Percentiles rank a stretch among this genome's conserved stretches.
Evolutionary conservation across 305 asterid species (phyloP).

Genomic region (Plantago coronopus): DNA sequence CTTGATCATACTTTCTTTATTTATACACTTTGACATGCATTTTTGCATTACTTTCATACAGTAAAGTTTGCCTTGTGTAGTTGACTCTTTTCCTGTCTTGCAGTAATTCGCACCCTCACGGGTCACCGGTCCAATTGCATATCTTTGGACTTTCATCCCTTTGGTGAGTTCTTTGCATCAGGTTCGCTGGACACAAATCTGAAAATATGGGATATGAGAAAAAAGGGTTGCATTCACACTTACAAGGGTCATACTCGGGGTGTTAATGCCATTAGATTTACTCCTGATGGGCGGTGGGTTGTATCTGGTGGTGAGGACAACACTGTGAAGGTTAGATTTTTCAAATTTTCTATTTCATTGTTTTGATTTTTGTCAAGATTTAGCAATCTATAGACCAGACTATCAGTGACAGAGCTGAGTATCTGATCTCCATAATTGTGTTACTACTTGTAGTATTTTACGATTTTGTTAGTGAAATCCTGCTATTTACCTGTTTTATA

Average conservation of each 20-base stretch:
- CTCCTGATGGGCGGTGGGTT: slow-evolving; percentile 99
- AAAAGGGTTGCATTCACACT: slow-evolving; percentile 96
- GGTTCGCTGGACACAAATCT: slow-evolving; percentile 96
- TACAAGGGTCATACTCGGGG: slow-evolving; percentile 99
- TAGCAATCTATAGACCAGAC: slow-evolving; percentile 9
- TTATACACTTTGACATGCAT: not conserved
- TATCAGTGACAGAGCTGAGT: slow-evolving; percentile 23
- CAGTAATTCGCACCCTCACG: slow-evolving; percentile 91
- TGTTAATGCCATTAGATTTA: slow-evolving; percentile 85
- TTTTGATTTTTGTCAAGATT: not conserved
- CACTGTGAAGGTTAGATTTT: slow-evolving; percentile 70
- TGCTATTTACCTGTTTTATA: slow-evolving; percentile 14
- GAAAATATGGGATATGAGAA: slow-evolving; percentile 96
- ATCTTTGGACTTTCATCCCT: slow-evolving; percentile 97
- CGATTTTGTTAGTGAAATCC: slow-evolving; percentile 5
- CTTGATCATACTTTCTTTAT: slow-evolving; percentile 23
- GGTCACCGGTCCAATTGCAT: slow-evolving; percentile 99
- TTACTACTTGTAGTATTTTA: slow-evolving; percentile 6
- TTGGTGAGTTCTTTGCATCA: slow-evolving; percentile 98
- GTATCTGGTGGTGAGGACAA: slow-evolving; percentile 99
- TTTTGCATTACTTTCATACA: slow-evolving; percentile 6
- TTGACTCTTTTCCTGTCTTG: slow-evolving; percentile 22
- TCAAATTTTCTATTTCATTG: slow-evolving; percentile 8
- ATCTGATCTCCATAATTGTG: slow-evolving; percentile 4
- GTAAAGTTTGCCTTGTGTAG: slow-evolving; percentile 2